Percentiles rank a stretch among this genome's conserved stretches.
These are phyloP conservation scores for Striga hermonthica DNA, from an alignment of 305 asterid genomes.

Conservation along the genomic window DNA sequence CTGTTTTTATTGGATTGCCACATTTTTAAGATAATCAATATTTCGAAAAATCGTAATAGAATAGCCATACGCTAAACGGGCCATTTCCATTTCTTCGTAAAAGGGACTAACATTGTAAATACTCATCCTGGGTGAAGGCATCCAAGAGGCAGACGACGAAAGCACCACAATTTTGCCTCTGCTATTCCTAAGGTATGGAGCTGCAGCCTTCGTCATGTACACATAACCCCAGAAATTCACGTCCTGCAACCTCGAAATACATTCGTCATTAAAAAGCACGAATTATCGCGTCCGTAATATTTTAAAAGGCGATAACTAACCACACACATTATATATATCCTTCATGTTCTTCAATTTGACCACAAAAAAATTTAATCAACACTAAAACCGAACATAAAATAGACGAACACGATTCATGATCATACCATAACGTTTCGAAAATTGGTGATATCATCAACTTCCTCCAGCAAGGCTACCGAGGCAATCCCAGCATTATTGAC, in stretches of 20 bases:
- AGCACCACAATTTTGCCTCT: constrained; percentile 60
- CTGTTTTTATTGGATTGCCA: constrained; percentile 33
- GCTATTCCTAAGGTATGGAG: constrained; percentile 61
- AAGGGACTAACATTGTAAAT: constrained; percentile 50
- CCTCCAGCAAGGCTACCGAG: constrained; percentile 61
- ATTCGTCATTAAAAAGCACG: not conserved
- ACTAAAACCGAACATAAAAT: not conserved
- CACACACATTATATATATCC: not conserved
- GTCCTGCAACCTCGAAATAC: constrained; percentile 44
- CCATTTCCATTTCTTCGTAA: not conserved
- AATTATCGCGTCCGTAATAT: too few relatives aligned
- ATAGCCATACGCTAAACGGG: not conserved
- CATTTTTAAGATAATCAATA: not conserved
- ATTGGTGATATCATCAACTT: constrained; percentile 51
- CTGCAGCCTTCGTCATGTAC: constrained; percentile 64
- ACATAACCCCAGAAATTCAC: constrained; percentile 79
- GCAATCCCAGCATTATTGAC: constrained; percentile 73
- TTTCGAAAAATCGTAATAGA: not conserved
- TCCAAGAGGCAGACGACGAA: constrained; percentile 67
- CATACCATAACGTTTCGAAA: constrained; percentile 56
- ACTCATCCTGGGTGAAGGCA: constrained; percentile 73
- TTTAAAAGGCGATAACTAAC: not conserved
- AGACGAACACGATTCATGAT: not conserved
- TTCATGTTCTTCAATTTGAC: too few relatives aligned
- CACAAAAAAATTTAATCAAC: not conserved